Evolutionary conservation across 139 green algal genomes (phyloP).

Genomic region (Coccomyxa sp.): DNA sequence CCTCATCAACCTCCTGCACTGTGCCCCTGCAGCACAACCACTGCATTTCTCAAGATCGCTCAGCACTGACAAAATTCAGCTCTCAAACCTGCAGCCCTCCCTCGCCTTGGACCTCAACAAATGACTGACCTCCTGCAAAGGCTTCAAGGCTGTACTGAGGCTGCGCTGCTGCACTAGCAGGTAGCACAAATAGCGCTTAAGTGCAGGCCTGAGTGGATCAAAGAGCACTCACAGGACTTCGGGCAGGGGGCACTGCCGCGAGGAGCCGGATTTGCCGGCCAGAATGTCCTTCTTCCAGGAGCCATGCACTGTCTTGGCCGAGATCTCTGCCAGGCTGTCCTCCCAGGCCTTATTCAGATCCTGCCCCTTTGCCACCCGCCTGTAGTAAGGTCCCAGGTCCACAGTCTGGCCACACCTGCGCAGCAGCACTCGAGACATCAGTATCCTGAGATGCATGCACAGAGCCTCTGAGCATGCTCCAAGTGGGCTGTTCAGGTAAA

Average conservation of each 20-base stretch:
- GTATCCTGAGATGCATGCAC: too few relatives aligned
- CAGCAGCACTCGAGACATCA: background rate
- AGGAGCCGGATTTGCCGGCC: background rate
- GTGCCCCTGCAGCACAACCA: conserved; percentile 60
- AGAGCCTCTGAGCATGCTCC: background rate
- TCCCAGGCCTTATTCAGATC: conserved; percentile 48
- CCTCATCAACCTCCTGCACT: conserved; percentile 65
- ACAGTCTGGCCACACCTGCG: conserved; percentile 65
- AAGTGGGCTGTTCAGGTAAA: background rate
- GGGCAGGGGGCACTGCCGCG: background rate
- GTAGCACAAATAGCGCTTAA: background rate
- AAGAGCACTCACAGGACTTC: background rate
- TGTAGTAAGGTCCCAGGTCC: conserved; percentile 66
- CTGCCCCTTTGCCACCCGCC: conserved; percentile 51
- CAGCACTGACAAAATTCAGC: background rate
- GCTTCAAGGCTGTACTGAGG: background rate
- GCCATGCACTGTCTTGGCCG: conserved; percentile 31
- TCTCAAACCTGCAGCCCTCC: background rate
- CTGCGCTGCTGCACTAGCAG: background rate
- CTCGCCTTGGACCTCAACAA: background rate
- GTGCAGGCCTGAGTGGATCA: background rate
- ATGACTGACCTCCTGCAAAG: background rate
- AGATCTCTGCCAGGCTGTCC: conserved; percentile 37
- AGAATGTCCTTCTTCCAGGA: conserved; percentile 51
- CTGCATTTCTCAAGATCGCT: background rate